A percentile compares a stretch with the other conserved stretches of the same genome.
phyloP scores from a whole-genome alignment of 345 rosid species.

The Pistacia integerrima region DNA sequence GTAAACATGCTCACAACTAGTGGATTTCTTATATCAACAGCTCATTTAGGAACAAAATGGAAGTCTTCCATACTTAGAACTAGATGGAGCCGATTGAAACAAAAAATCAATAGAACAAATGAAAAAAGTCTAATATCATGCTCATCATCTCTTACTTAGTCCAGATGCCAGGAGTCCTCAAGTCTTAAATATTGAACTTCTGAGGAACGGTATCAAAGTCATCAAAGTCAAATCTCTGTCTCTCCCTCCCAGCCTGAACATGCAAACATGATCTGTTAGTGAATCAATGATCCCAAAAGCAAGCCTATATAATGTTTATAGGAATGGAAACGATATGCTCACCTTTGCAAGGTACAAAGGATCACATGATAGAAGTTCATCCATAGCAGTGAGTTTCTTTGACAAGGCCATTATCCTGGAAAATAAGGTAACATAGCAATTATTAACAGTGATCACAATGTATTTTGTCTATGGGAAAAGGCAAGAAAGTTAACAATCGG shows the following conservation, averaged over 20 bases:
- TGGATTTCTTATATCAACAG: neutral
- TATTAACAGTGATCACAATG: neutral
- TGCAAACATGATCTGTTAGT: neutral
- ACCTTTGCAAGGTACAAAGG: conserved; percentile 83
- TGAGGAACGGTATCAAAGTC: conserved; percentile 89
- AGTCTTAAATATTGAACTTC: conserved; percentile 65
- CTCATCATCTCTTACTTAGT: conserved; percentile 4
- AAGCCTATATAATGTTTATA: neutral
- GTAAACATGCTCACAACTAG: neutral
- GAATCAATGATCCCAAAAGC: conserved; percentile 18
- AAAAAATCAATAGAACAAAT: neutral
- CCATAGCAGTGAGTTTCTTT: conserved; percentile 76
- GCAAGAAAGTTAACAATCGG: neutral
- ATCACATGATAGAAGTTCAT: conserved; percentile 78
- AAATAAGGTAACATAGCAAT: neutral
- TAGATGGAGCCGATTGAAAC: conserved; percentile 2
- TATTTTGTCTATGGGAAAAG: neutral
- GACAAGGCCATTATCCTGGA: conserved; percentile 83
- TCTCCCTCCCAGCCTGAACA: conserved; percentile 78
- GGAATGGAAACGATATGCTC: conserved; percentile 20
- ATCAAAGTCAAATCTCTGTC: conserved; percentile 92
- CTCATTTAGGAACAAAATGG: conserved; percentile 7
- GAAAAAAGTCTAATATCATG: neutral
- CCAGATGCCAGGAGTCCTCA: neutral
- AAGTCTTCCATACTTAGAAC: conserved; percentile 21